Evolutionary conservation across 805 yeast genomes (phyloP).

Genomic region (Hagleromyces aurorensis): DNA sequence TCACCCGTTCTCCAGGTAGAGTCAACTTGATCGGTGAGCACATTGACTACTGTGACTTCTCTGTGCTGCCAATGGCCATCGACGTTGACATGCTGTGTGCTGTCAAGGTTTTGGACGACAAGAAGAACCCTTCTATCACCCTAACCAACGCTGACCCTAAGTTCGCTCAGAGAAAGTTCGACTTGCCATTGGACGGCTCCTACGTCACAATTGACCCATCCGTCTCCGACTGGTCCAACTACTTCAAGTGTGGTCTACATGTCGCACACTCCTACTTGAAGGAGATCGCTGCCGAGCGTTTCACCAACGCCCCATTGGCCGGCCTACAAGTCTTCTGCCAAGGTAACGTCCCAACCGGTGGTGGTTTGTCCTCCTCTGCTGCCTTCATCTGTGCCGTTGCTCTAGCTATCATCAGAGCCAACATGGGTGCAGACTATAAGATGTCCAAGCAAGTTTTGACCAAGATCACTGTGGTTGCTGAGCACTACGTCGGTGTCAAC

Average conservation of each 20-base stretch:
- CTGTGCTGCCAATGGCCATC: conserved; percentile 68
- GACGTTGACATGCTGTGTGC: conserved; percentile 56
- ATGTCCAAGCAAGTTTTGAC: conserved; percentile 48
- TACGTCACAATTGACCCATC: conserved; percentile 41
- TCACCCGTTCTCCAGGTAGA: conserved; percentile 65
- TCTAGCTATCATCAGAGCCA: conserved; percentile 46
- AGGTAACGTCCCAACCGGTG: conserved; percentile 66
- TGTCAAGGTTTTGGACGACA: conserved; percentile 28
- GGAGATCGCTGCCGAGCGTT: conserved; percentile 26
- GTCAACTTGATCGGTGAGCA: conserved; percentile 73
- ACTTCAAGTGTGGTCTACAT: conserved; percentile 55
- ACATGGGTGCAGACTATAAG: conserved; percentile 32
- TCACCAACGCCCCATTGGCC: conserved; percentile 27
- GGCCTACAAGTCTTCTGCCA: conserved; percentile 48
- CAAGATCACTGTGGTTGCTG: conserved; percentile 53
- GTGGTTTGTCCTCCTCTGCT: conserved; percentile 65
- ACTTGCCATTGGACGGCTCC: conserved; percentile 35
- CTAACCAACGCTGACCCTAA: conserved; percentile 31
- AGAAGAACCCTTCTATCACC: conserved; percentile 21
- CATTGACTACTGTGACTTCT: conserved; percentile 58
- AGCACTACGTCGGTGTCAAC: conserved; percentile 65
- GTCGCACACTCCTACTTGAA: conserved; percentile 48
- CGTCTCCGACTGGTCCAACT: conserved; percentile 55
- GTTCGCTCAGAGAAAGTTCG: conserved; percentile 33
- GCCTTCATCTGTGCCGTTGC: conserved; percentile 64